Evolutionary conservation across 2,329 filamentous ascomycete species (phyloP), one percentile per base, ranked within the genome.

Genomic region (Scolecobasidium constrictum): DNA sequence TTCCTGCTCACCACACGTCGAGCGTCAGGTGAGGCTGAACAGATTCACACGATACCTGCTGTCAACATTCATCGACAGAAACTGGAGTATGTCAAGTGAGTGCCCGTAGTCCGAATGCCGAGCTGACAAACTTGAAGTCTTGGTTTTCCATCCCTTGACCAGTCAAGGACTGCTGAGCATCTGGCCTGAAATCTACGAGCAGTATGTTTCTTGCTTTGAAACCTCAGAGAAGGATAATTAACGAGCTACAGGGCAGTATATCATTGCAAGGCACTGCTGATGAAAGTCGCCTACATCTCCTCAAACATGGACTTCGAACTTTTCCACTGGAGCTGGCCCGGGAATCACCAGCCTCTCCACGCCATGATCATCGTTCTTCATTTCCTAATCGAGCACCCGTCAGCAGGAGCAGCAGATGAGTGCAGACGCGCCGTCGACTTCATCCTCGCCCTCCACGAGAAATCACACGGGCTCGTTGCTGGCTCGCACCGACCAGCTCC

Each of bases 301-400:
- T 41, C 22, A n/a, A 41, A 31, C 34, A 16, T 26, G 33, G 39
- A 41, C 5, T 41, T 41, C 16, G 12, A 13, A 17, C 39, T 31
- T 11, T 41, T 41, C n/a, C 39, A 41, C 3, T 41, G 39, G 39
- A 41, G 39, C 28, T 41, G 39, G 39, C 39, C 39, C 12, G 39
- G 39, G 11, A 50, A 50, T 39, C 51, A 53, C 43, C 51, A 53
- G 31, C 51, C 51, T 13, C 20, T 53, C 16, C 51, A 53, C 41
- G 50, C 49, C 40, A 50, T 53, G 23, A 52, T 51, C 47, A 48
- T 49, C 18, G 35, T 53, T n/a, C 51, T 53, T 7, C 48, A 47
- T 16, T 49, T 51, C 37, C 40, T 53, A 5, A 49, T 51, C 45
- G 49, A 52, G 15, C 38, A 46, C 31, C 49, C 51, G 9, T 15